These are phyloP conservation scores for Yamadazyma ubonensis DNA, from an alignment of 805 yeast species.

Conservation along the genomic window DNA sequence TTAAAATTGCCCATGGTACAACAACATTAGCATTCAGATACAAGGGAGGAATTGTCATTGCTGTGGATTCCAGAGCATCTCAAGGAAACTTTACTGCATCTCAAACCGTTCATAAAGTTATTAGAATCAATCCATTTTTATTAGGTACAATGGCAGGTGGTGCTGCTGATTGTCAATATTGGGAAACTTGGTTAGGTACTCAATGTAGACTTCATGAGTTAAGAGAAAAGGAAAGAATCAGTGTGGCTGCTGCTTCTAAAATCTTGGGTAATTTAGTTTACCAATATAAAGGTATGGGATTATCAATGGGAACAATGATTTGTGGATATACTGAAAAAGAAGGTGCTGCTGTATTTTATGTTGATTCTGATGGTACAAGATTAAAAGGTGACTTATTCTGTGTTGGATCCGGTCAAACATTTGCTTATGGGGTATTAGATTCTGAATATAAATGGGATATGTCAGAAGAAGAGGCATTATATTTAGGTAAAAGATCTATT, in stretches of 20 bases:
- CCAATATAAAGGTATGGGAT: conserved; percentile 95
- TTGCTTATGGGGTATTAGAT: conserved; percentile 97
- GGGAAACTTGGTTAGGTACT: conserved; percentile 99
- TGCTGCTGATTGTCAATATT: conserved; percentile 98
- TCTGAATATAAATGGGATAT: conserved; percentile 91
- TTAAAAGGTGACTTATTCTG: conserved; percentile 92
- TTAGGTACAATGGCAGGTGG: conserved; percentile 99
- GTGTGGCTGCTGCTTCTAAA: conserved; percentile 96
- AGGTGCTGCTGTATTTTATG: conserved; percentile 94
- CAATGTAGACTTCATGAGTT: conserved; percentile 95
- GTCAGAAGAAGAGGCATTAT: conserved; percentile 88
- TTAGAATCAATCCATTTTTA: conserved; percentile 91
- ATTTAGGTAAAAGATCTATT: conserved; percentile 91
- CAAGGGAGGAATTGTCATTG: conserved; percentile 92
- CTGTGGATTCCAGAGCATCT: conserved; percentile 97
- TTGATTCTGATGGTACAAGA: conserved; percentile 96
- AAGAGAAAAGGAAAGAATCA: conserved; percentile 89
- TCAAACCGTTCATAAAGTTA: conserved; percentile 95
- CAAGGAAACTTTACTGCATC: conserved; percentile 98
- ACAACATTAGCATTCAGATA: conserved; percentile 96
- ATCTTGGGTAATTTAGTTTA: conserved; percentile 87
- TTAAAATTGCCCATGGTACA: conserved; percentile 98
- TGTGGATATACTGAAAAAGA: conserved; percentile 96
- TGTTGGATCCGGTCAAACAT: conserved; percentile 99
- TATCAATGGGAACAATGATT: conserved; percentile 98